Percentiles rank a stretch among this genome's conserved stretches.
phyloP scores from a whole-genome alignment of 129 eudicot species.

The Sambucus nigra region DNA sequence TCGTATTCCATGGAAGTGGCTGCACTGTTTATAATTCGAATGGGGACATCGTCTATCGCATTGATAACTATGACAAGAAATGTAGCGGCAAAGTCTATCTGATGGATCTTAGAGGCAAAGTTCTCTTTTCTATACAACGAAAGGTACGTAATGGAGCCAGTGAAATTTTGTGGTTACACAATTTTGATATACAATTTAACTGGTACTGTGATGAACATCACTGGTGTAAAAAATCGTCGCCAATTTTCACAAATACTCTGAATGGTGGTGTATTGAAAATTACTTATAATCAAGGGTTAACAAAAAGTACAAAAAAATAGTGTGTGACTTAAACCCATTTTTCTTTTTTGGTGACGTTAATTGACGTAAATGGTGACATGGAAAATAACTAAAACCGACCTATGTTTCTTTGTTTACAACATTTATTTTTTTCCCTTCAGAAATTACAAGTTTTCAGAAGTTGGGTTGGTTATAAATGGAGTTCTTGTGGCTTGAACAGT shows the following conservation, averaged over 20 bases:
- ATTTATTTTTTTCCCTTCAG: constrained; percentile 18
- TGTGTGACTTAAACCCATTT: no score
- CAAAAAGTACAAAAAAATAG: no score
- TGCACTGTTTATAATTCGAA: constrained; percentile 53
- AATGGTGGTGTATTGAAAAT: not conserved
- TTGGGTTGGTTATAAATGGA: constrained; percentile 57
- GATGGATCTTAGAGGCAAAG: constrained; percentile 52
- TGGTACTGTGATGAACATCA: no score
- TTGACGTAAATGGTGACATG: no score
- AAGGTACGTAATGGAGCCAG: constrained; percentile 28
- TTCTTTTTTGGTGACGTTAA: no score
- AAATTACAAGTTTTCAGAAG: constrained; percentile 27
- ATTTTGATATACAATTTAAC: no score
- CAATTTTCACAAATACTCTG: not conserved
- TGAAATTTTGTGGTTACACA: not conserved
- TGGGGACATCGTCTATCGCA: constrained; percentile 45
- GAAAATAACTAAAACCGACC: no score
- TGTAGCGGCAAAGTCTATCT: constrained; percentile 36
- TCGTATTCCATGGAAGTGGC: constrained; percentile 53
- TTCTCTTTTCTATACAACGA: constrained; percentile 41
- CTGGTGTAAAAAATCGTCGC: no score
- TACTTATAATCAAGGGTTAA: not conserved
- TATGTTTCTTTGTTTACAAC: not conserved
- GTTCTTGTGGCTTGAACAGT: constrained; percentile 8
- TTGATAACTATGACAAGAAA: constrained; percentile 54